Evolutionary conservation across 2,329 filamentous ascomycete genomes (phyloP).

Genomic region (Fusarium lyarnte): DNA sequence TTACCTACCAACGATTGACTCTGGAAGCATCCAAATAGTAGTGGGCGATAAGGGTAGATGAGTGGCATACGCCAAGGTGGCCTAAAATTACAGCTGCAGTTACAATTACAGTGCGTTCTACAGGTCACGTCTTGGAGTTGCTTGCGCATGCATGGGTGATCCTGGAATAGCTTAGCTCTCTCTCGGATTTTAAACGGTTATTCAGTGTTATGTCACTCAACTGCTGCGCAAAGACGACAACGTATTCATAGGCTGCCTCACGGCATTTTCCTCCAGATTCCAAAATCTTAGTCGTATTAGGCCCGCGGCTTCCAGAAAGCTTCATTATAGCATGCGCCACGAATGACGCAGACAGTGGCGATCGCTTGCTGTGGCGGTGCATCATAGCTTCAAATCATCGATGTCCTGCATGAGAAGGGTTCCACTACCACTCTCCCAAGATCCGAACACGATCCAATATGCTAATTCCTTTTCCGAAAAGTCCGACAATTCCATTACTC

Average conservation of each 20-base stretch:
- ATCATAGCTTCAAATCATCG: not conserved
- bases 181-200: not conserved
- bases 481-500: not conserved
- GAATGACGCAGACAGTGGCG: slow-evolving; percentile 19
- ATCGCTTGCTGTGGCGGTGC: slow-evolving; percentile 8
- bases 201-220: not conserved
- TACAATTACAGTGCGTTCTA: not conserved
- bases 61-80: slow-evolving; percentile 18
- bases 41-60: not conserved
- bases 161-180: not conserved
- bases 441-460: not conserved
- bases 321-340: slow-evolving; percentile 21
- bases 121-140: slow-evolving; percentile 2
- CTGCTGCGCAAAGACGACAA: not conserved
- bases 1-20: not conserved
- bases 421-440: not conserved
- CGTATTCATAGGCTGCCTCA: slow-evolving; percentile 14
- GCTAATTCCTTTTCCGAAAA: not conserved
- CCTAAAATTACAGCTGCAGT: not conserved
- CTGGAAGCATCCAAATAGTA: not conserved
- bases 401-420: not conserved
- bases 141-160: slow-evolving; percentile 5
- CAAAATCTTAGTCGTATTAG: not conserved
- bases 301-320: not conserved
- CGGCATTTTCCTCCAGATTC: not conserved